Percentiles rank a stretch among this genome's conserved stretches.
These are phyloP conservation scores for Zizania palustris DNA, from an alignment of 202 grass and related monocot genomes.

Conservation along the genomic window DNA sequence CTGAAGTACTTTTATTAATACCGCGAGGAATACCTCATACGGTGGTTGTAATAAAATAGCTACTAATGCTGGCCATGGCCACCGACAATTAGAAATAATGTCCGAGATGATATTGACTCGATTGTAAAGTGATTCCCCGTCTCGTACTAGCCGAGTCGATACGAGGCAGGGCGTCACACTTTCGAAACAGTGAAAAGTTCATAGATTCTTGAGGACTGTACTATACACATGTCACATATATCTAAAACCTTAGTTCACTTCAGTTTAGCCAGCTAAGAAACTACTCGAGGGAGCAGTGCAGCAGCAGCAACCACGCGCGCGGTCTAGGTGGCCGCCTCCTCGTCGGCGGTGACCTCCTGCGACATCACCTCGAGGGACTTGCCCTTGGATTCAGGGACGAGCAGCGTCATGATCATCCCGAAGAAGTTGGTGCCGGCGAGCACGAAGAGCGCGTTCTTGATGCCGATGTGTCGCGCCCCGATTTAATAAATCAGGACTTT, in stretches of 20 bases:
- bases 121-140: no score
- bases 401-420: constrained; percentile 40
- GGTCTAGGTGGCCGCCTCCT: not conserved
- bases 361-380: constrained; percentile 60
- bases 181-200: not conserved
- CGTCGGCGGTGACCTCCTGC: constrained; percentile 43
- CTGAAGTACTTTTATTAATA: no score
- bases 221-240: not conserved
- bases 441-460: constrained; percentile 62
- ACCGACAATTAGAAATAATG: no score
- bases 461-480: no score
- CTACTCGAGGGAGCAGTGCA: not conserved
- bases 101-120: no score
- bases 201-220: not conserved
- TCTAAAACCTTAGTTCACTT: not conserved
- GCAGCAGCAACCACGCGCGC: not conserved
- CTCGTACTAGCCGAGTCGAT: no score
- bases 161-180: no score
- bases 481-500: no score
- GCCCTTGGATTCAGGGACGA: constrained; percentile 63
- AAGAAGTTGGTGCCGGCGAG: constrained; percentile 52
- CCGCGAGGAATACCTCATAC: no score
- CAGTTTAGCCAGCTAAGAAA: not conserved
- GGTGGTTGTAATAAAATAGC: no score
- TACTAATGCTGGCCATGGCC: no score